Base-by-base conservation (phyloP, 495 filamentous ascomycete species). In the Corynascus novoguineensis region DNA sequence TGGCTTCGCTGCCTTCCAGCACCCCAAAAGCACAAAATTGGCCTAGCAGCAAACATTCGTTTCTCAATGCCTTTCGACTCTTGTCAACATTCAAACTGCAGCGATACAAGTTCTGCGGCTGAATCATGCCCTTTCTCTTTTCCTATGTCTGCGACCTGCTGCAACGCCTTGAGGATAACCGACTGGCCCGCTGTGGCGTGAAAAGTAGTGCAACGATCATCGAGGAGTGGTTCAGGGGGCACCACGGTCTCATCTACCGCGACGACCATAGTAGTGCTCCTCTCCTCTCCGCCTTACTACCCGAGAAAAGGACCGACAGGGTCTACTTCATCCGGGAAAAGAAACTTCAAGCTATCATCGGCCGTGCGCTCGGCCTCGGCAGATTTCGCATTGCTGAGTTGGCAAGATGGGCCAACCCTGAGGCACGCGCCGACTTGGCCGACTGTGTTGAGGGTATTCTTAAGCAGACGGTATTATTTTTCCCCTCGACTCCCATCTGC, bases 261-360 rank as follows among this genome's bases (percentile, higher is more conserved):
- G 66, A 75, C 4, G 70, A 75, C 44, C 80, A 81, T 3, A 75
- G 84, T 59, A 71, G 68, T 32, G 69, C 80, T 2, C 83, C 85
- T 0, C 71, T 93, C 21, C 76, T 93, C 0, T 89, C 86, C 4
- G 82, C 83, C 27, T 73, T 95, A 14, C 79, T 91, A 17, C 90
- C 90, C 0, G 83, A 88, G 57, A 84, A 81, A 62, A 76, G 89
- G 53, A 79, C 78, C 0, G 90, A 95, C 65, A 78, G 89, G 22
- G 85, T 89, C 9, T 95, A 90, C 66, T 73, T 72, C 55, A 71
- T 93, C 1, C 79, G 87, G 58, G 76, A 79, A 15, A 68, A 68
- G 12, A 76, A 74, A 3, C 73, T 95, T 1, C 80, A 83, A 34
- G 76, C 75, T 27, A 75, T 86, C 17, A 77, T 95, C 11, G 82